These are phyloP conservation scores for Pseudogymnoascus sp. DNA, from an alignment of 2,329 filamentous ascomycete genomes.

Conservation along the genomic window DNA sequence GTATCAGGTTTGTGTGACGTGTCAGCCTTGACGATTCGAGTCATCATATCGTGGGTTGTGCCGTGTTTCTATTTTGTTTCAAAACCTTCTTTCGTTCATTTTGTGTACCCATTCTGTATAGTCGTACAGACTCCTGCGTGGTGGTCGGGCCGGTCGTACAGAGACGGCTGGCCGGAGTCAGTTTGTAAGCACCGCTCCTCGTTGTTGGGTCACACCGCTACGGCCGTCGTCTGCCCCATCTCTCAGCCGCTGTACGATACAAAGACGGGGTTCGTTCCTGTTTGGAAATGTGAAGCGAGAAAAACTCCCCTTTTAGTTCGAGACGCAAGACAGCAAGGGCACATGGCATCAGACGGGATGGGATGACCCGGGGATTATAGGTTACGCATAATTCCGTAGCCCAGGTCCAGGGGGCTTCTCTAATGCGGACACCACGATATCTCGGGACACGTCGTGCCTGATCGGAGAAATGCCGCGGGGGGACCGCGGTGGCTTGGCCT, in stretches of 20 bases:
- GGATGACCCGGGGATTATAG: not conserved
- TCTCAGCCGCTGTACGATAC: not conserved
- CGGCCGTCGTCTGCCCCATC: not conserved
- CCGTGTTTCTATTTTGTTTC: constrained; percentile 7
- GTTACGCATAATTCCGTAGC: constrained; percentile 1
- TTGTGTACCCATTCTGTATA: not conserved
- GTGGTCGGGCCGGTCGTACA: not conserved
- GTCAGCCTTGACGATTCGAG: not conserved
- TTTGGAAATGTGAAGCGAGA: not conserved
- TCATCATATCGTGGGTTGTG: not conserved
- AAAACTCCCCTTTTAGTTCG: not conserved
- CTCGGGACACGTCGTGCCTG: not conserved
- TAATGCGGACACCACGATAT: too few relatives aligned
- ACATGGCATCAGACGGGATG: not conserved
- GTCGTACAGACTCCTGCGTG: not conserved
- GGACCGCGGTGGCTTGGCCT: not conserved
- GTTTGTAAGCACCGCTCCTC: not conserved
- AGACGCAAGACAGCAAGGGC: not conserved
- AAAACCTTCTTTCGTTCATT: not conserved
- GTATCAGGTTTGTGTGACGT: not conserved
- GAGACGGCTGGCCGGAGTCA: not conserved
- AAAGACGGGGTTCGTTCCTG: not conserved
- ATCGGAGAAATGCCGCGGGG: not conserved
- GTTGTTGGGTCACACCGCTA: not conserved
- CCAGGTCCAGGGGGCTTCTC: not conserved